Percentiles rank a stretch among this genome's conserved stretches.
These are phyloP conservation scores for Actinomortierella wolfii DNA, from an alignment of 371 early-diverging fungal species.

Conservation along the genomic window DNA sequence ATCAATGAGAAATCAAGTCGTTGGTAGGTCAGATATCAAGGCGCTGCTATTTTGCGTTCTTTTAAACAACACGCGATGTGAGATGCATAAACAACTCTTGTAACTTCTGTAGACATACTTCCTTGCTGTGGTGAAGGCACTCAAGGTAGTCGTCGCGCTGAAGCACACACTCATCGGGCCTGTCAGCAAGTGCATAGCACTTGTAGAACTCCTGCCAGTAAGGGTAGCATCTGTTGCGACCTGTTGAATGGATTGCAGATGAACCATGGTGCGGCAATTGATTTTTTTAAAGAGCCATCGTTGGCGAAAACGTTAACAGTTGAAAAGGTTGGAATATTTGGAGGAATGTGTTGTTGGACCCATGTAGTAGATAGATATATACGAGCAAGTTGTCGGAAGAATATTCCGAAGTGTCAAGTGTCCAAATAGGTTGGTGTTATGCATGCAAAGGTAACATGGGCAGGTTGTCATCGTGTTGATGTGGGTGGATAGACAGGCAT, in stretches of 20 bases:
- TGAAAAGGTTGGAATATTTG: background rate
- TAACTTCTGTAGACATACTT: no score
- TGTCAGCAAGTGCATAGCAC: constrained; percentile 77
- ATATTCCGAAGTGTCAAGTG: background rate
- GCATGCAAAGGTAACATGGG: no score
- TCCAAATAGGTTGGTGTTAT: no score
- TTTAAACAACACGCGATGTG: background rate
- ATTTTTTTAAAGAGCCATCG: background rate
- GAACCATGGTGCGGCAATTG: background rate
- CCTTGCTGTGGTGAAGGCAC: constrained; percentile 85
- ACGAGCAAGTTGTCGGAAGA: background rate
- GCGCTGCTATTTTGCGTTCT: background rate
- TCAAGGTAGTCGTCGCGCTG: constrained; percentile 83
- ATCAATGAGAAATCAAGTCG: background rate
- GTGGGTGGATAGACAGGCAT: no score
- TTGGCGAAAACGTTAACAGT: background rate
- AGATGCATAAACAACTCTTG: background rate
- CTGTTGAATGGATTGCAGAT: constrained; percentile 44
- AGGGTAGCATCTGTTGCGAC: constrained; percentile 82
- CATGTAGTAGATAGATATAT: background rate
- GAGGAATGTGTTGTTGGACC: background rate
- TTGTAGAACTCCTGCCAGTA: constrained; percentile 88
- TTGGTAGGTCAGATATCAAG: no score
- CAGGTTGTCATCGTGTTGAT: no score
- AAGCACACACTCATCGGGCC: constrained; percentile 70